Conservation (phyloP, 2,329 filamentous ascomycete species). For the Emmonsiellopsis sp. region DNA sequence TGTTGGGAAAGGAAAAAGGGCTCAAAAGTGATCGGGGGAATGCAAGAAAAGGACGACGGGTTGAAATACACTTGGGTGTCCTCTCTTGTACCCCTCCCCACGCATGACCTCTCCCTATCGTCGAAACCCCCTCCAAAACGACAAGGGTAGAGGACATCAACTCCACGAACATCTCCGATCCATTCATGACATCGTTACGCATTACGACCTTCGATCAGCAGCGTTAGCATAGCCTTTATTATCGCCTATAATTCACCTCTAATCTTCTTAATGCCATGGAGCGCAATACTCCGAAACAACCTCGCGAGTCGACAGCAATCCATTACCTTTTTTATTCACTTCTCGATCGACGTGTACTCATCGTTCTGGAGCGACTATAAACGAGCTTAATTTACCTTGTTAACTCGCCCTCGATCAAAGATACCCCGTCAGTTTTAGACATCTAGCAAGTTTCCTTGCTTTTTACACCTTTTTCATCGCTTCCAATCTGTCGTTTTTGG, state of each 20-base stretch:
- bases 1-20: slow-evolving; percentile 34
- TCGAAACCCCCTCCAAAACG: not conserved
- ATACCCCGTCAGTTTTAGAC: slow-evolving; percentile 6
- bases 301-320: not conserved
- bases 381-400: not conserved
- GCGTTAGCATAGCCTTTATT: slow-evolving; percentile 7
- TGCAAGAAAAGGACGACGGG: not conserved
- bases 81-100: not conserved
- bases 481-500: not conserved
- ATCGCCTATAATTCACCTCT: slow-evolving; percentile 7
- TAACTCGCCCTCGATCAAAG: not conserved
- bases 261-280: slow-evolving; percentile 8
- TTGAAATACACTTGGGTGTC: not conserved
- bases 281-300: not conserved
- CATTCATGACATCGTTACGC: slow-evolving; percentile 8
- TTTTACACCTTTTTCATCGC: slow-evolving; percentile 1
- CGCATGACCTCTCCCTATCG: not conserved
- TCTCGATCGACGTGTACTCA: slow-evolving; percentile 4
- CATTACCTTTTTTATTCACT: slow-evolving; percentile 3
- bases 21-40: slow-evolving; percentile 23
- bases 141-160: not conserved
- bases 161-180: slow-evolving; percentile 6
- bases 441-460: slow-evolving; percentile 3
- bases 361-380: not conserved
- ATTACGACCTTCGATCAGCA: slow-evolving; percentile 8